phyloP scores from a whole-genome alignment of 2,329 filamentous ascomycete species.

The Laburnicola sp. region DNA sequence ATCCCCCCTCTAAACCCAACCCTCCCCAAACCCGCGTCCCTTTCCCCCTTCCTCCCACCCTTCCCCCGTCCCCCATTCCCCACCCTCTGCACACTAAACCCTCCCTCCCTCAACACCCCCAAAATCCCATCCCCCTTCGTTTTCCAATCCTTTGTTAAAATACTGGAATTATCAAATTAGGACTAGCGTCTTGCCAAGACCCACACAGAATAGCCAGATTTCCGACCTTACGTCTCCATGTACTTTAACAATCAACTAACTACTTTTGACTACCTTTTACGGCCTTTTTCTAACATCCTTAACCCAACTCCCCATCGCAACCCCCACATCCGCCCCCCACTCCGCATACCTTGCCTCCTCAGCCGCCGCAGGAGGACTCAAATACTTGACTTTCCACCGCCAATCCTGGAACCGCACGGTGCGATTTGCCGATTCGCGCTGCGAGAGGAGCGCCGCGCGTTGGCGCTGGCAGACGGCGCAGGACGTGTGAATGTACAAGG shows the following conservation, averaged over 20 bases:
- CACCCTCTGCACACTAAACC: slow-evolving; percentile 1
- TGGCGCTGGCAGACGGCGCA: slow-evolving; percentile 37
- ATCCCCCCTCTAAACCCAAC: not conserved
- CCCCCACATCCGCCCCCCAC: slow-evolving; percentile 12
- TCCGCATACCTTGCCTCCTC: slow-evolving; percentile 31
- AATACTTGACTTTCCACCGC: slow-evolving; percentile 49
- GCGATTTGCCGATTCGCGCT: slow-evolving; percentile 17
- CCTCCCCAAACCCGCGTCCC: not conserved
- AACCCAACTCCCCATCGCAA: slow-evolving; percentile 19
- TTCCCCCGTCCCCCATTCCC: not conserved
- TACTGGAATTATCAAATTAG: not conserved
- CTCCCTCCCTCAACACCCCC: slow-evolving; percentile 3
- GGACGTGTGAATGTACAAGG: slow-evolving; percentile 36
- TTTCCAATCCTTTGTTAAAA: slow-evolving; percentile 13
- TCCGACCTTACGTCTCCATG: no score
- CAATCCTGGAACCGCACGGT: slow-evolving; percentile 44
- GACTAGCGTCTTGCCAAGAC: no score
- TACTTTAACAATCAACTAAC: no score
- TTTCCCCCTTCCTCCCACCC: not conserved
- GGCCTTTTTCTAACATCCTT: not conserved
- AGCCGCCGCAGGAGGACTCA: slow-evolving; percentile 19
- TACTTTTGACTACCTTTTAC: no score
- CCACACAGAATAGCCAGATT: no score
- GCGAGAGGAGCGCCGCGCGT: slow-evolving; percentile 20
- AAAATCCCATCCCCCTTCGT: slow-evolving; percentile 8